Conservation (phyloP, 352 stramenopile genomes). For the Globisporangium yorkense region DNA sequence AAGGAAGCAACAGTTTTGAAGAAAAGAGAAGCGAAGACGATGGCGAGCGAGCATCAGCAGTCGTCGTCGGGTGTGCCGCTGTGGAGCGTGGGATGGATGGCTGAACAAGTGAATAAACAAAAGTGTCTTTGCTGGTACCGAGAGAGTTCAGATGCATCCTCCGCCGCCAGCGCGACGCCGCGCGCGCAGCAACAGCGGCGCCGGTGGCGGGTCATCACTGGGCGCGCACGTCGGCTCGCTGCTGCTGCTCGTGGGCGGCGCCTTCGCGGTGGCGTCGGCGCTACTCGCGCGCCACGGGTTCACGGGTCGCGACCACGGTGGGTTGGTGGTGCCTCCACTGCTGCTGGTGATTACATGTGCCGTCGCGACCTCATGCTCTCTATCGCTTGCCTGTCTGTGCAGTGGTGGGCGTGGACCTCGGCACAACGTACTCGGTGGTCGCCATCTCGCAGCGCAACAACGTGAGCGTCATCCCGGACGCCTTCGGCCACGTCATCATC, state of each 20-base stretch:
- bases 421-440: constrained; percentile 76
- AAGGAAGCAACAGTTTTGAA: no score
- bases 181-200: neutral
- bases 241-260: constrained; percentile 33
- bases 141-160: no score
- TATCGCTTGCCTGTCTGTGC: neutral
- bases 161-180: no score
- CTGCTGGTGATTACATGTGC: neutral
- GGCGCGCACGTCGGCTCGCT: constrained; percentile 27
- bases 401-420: constrained; percentile 71
- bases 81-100: no score
- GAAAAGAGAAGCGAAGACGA: no score
- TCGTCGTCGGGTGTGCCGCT: no score
- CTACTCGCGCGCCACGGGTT: constrained; percentile 51
- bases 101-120: no score
- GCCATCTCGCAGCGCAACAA: constrained; percentile 59
- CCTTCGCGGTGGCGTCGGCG: constrained; percentile 33
- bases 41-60: no score
- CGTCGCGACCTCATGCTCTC: neutral
- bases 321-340: neutral
- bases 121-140: neutral
- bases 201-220: neutral
- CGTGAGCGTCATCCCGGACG: constrained; percentile 57
- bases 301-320: constrained; percentile 51
- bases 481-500: constrained; percentile 36